These are phyloP conservation scores for Exidia glandulosa DNA, from an alignment of 768 basidiomycete genomes.

Conservation along the genomic window DNA sequence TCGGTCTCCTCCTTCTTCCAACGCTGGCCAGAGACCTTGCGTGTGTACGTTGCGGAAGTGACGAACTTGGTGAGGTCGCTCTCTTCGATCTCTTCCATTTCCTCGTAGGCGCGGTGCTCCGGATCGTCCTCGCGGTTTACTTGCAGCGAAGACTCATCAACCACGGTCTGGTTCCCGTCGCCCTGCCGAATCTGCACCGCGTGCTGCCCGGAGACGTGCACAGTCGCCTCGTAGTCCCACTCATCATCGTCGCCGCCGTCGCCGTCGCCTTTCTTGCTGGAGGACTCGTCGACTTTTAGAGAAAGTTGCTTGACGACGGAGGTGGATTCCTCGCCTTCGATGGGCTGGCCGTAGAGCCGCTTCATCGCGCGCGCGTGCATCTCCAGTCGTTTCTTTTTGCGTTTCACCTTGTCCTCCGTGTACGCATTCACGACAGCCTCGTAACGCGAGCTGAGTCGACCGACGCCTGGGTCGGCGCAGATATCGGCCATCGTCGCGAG, in stretches of 20 bases:
- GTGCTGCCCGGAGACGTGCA: slow-evolving; percentile 52
- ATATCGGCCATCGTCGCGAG: slow-evolving; percentile 71
- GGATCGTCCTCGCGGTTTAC: slow-evolving; percentile 62
- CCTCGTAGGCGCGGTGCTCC: slow-evolving; percentile 33
- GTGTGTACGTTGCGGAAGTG: slow-evolving; percentile 74
- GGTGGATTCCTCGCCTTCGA: background rate
- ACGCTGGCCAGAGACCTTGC: slow-evolving; percentile 66
- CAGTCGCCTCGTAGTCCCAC: slow-evolving; percentile 58
- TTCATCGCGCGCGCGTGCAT: slow-evolving; percentile 8
- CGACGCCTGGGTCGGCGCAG: slow-evolving; percentile 68
- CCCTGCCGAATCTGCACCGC: slow-evolving; percentile 83
- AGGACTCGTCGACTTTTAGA: slow-evolving; percentile 9
- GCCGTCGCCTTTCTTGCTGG: too few relatives aligned
- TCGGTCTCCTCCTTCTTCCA: slow-evolving; percentile 91
- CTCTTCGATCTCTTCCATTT: slow-evolving; percentile 71
- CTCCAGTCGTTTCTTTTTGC: slow-evolving; percentile 1
- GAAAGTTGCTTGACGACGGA: background rate
- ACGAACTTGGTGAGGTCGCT: slow-evolving; percentile 78
- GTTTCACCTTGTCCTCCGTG: slow-evolving; percentile 5
- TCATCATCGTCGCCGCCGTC: slow-evolving; percentile 37
- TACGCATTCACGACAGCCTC: slow-evolving; percentile 40
- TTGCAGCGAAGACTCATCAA: slow-evolving; percentile 76
- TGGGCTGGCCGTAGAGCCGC: slow-evolving; percentile 3
- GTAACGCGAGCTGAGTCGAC: slow-evolving; percentile 69
- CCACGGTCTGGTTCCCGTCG: slow-evolving; percentile 75